phyloP scores from a whole-genome alignment of 2,329 filamentous ascomycete species.

The Ophiocordyceps unilateralis region DNA sequence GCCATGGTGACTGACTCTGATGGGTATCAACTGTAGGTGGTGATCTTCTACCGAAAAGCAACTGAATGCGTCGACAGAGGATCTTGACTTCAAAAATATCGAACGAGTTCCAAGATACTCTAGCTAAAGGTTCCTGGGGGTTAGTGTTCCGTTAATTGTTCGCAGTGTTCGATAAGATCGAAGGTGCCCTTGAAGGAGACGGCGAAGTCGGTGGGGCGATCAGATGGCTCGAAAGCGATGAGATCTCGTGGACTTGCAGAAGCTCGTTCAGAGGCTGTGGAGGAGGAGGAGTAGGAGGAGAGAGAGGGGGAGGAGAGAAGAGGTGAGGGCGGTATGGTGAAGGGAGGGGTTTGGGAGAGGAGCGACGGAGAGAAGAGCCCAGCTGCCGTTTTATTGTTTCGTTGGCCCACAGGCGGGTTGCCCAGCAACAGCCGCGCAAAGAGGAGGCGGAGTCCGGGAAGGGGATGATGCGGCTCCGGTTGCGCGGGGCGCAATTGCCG shows the following conservation, averaged over 20 bases:
- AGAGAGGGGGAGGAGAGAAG: slow-evolving; percentile 5
- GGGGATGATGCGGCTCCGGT: not conserved
- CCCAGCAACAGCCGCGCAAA: slow-evolving; percentile 15
- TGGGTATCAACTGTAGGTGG: slow-evolving; percentile 5
- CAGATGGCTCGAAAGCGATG: slow-evolving; percentile 26
- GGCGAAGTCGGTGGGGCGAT: slow-evolving; percentile 28
- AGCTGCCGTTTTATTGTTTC: slow-evolving; percentile 28
- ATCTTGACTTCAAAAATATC: slow-evolving; percentile 21
- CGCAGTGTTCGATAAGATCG: slow-evolving; percentile 28
- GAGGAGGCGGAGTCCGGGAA: not conserved
- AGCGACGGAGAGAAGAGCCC: slow-evolving; percentile 4
- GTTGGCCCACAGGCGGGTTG: slow-evolving; percentile 16
- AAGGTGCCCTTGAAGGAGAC: slow-evolving; percentile 24
- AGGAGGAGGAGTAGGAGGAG: slow-evolving; percentile 4
- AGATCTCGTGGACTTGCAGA: slow-evolving; percentile 28
- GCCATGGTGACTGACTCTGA: slow-evolving; percentile 48
- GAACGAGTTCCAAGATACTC: slow-evolving; percentile 41
- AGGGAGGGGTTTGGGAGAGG: not conserved
- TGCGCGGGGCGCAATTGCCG: not conserved
- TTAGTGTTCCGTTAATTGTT: slow-evolving; percentile 26
- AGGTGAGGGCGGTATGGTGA: not conserved
- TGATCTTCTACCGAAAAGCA: slow-evolving; percentile 25
- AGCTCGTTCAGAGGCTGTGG: slow-evolving; percentile 9
- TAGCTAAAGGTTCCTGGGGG: slow-evolving; percentile 39
- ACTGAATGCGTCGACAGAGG: slow-evolving; percentile 26